Evolutionary conservation across 768 basidiomycete species (phyloP).

Genomic region (Dacryopinax primogenitus): DNA sequence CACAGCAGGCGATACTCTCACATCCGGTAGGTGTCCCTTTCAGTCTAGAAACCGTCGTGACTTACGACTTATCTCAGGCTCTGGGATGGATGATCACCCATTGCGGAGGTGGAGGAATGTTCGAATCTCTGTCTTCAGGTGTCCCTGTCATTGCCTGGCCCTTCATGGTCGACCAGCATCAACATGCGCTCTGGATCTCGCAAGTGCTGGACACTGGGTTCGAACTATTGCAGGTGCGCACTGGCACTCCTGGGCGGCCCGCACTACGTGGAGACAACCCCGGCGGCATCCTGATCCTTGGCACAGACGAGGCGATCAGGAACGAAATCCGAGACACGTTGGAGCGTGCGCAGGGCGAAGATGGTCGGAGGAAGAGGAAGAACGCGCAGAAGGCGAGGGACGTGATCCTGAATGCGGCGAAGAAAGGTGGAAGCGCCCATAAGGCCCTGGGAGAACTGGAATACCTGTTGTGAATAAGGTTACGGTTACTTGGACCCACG

Average conservation of each 20-base stretch:
- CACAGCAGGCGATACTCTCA: slow-evolving; percentile 21
- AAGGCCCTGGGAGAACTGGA: background rate
- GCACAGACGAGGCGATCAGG: slow-evolving; percentile 19
- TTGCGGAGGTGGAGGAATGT: slow-evolving; percentile 21
- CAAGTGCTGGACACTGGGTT: slow-evolving; percentile 16
- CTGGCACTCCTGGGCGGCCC: slow-evolving; percentile 15
- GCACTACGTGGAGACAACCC: slow-evolving; percentile 18
- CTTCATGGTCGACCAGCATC: slow-evolving; percentile 21
- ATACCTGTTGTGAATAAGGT: background rate
- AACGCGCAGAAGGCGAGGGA: slow-evolving; percentile 15
- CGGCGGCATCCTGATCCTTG: slow-evolving; percentile 3
- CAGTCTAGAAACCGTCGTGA: background rate
- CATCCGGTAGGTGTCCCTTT: slow-evolving; percentile 18
- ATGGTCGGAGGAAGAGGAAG: slow-evolving; percentile 21
- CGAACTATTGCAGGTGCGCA: slow-evolving; percentile 21
- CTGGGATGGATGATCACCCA: slow-evolving; percentile 23
- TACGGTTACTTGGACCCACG: background rate
- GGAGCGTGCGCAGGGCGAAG: slow-evolving; percentile 18
- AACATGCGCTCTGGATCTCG: slow-evolving; percentile 19
- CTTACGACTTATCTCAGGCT: slow-evolving; percentile 11
- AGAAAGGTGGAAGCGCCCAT: slow-evolving; percentile 13
- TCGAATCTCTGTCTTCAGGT: slow-evolving; percentile 20
- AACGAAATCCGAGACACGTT: slow-evolving; percentile 18
- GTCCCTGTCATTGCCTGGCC: slow-evolving; percentile 25
- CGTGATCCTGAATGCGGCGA: slow-evolving; percentile 3